phyloP scores from a whole-genome alignment of 2,329 filamentous ascomycete species.

The Pseudofabraea citricarpa region DNA sequence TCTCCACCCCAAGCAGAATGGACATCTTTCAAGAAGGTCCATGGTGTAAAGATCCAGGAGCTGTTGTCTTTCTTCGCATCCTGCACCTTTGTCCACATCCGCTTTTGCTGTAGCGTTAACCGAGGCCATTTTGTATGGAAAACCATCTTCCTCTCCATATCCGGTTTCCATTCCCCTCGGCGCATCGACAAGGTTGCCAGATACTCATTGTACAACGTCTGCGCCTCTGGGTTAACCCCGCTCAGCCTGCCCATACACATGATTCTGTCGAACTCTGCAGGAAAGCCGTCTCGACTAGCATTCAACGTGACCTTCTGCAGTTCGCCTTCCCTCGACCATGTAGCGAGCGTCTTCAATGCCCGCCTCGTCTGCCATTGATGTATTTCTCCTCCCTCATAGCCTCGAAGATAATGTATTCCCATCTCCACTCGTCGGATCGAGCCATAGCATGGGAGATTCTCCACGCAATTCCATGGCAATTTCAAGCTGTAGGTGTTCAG shows the following conservation, averaged over 20 bases:
- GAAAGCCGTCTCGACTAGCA: not conserved
- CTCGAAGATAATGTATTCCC: not conserved
- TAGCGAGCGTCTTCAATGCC: not conserved
- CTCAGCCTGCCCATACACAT: not conserved
- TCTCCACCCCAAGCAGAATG: not conserved
- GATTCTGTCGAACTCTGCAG: not conserved
- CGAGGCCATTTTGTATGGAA: not conserved
- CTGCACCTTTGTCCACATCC: not conserved
- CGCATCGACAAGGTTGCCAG: not conserved
- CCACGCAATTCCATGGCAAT: not conserved
- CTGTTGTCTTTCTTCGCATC: not conserved
- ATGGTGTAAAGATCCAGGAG: not conserved
- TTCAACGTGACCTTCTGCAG: not conserved
- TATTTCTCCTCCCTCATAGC: not conserved
- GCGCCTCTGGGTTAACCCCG: not conserved
- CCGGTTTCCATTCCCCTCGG: not conserved
- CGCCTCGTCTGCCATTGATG: not conserved
- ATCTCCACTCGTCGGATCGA: not conserved
- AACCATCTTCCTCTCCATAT: not conserved
- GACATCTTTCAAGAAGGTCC: not conserved
- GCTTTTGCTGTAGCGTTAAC: not conserved
- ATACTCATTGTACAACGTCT: not conserved
- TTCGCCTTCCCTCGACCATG: not conserved
- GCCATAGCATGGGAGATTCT: not conserved
- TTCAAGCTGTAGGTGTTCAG: not conserved